Evolutionary conservation across 805 yeast species (phyloP).

Genomic region (Yarrowia sp.): DNA sequence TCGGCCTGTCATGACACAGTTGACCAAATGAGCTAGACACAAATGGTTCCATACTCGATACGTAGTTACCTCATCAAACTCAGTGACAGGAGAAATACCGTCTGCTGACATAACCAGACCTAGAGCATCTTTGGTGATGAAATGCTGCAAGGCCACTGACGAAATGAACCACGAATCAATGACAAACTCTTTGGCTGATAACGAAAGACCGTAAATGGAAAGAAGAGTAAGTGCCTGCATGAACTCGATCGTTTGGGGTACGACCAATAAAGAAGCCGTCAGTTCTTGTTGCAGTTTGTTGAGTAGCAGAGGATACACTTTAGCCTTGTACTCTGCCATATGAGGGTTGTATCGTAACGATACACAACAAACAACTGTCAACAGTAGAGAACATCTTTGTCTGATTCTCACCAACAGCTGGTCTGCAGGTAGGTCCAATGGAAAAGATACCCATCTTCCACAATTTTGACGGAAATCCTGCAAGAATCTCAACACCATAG

Average conservation of each 20-base stretch:
- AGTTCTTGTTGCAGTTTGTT: slow-evolving; percentile 52
- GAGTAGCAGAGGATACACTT: slow-evolving; percentile 47
- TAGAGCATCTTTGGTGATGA: slow-evolving; percentile 49
- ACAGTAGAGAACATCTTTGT: slow-evolving; percentile 55
- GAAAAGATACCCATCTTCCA: slow-evolving; percentile 77
- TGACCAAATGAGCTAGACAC: slow-evolving; percentile 63
- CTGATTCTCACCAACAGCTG: slow-evolving; percentile 49
- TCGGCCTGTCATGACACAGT: slow-evolving; percentile 64
- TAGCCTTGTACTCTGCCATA: slow-evolving; percentile 39
- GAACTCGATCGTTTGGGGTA: slow-evolving; percentile 55
- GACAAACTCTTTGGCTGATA: slow-evolving; percentile 52
- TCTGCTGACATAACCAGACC: slow-evolving; percentile 35
- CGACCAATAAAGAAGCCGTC: slow-evolving; percentile 44
- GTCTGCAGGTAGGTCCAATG: slow-evolving; percentile 50
- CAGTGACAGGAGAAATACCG: slow-evolving; percentile 41
- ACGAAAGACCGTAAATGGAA: slow-evolving; percentile 61
- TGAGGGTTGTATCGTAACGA: slow-evolving; percentile 54
- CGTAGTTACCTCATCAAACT: slow-evolving; percentile 53
- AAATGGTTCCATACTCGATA: slow-evolving; percentile 72
- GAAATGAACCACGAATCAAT: slow-evolving; percentile 73
- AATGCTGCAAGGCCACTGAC: slow-evolving; percentile 62
- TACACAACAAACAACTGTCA: slow-evolving; percentile 64
- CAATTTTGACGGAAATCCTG: slow-evolving; percentile 62
- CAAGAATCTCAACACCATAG: slow-evolving; percentile 52
- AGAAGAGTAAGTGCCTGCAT: slow-evolving; percentile 66